phyloP scores from a whole-genome alignment of 495 filamentous ascomycete species.

The Hyaloscypha variabilis region DNA sequence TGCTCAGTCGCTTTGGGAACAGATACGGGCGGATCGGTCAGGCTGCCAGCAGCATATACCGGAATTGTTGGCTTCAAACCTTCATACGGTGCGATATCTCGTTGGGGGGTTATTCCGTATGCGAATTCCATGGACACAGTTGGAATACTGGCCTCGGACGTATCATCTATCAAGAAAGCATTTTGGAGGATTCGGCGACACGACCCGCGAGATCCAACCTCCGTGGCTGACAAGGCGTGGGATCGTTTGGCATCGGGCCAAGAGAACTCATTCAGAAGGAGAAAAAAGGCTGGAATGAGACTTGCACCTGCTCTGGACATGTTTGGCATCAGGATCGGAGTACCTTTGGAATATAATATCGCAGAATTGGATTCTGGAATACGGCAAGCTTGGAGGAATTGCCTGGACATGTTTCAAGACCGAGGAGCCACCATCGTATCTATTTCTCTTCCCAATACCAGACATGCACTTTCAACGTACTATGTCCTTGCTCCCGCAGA shows the following conservation, averaged over 20 bases:
- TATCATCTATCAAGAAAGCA: conserved; percentile 50
- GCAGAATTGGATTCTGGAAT: conserved; percentile 71
- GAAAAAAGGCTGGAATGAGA: neutral
- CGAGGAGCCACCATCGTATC: conserved; percentile 70
- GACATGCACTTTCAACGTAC: conserved; percentile 85
- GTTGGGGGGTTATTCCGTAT: conserved; percentile 92
- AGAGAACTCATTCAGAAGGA: neutral
- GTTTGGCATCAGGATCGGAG: conserved; percentile 55
- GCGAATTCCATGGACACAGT: conserved; percentile 96
- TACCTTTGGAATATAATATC: conserved; percentile 89
- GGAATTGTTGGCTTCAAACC: conserved; percentile 92
- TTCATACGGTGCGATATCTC: conserved; percentile 80
- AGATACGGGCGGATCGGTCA: conserved; percentile 92
- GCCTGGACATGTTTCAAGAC: conserved; percentile 56
- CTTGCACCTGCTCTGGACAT: neutral
- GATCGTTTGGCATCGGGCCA: conserved; percentile 28
- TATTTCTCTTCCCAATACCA: conserved; percentile 83
- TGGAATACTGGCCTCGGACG: conserved; percentile 67
- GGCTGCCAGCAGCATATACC: conserved; percentile 89
- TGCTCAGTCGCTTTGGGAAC: conserved; percentile 85
- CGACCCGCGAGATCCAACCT: conserved; percentile 80
- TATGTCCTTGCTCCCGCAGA: conserved; percentile 95
- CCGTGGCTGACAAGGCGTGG: conserved; percentile 55
- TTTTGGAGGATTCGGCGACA: conserved; percentile 50
- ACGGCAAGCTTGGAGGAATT: conserved; percentile 66